phyloP scores from a whole-genome alignment of 345 rosid genomes.

The Lumnitzera littorea region DNA sequence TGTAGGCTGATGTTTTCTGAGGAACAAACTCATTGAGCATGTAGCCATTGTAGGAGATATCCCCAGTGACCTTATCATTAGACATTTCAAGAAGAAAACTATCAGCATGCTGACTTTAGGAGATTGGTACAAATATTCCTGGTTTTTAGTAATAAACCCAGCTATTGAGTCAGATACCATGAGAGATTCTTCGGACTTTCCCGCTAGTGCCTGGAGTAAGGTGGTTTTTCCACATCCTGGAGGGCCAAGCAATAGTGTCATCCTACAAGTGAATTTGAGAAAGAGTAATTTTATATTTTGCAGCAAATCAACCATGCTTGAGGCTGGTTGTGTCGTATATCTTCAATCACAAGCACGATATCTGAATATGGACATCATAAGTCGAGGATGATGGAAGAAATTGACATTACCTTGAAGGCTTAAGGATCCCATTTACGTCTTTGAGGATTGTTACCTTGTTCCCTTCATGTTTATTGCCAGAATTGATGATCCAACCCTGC shows the following conservation, averaged over 20 bases:
- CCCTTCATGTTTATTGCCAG: conserved; percentile 10
- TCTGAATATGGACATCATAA: neutral
- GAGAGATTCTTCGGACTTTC: conserved; percentile 28
- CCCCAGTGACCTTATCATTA: conserved; percentile 22
- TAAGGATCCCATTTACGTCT: conserved; percentile 37
- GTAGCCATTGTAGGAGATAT: conserved; percentile 27
- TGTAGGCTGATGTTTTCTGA: conserved; percentile 32
- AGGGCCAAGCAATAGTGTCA: conserved; percentile 46
- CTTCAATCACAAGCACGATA: neutral
- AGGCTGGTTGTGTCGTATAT: neutral
- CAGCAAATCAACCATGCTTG: neutral
- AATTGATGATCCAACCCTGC: conserved; percentile 11
- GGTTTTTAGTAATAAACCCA: too few relatives aligned
- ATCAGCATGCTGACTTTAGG: neutral
- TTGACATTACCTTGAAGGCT: conserved; percentile 38
- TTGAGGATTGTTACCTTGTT: conserved; percentile 24
- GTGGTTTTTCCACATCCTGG: conserved; percentile 51
- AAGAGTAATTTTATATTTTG: too few relatives aligned
- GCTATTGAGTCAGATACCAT: conserved; percentile 19
- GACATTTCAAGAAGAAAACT: neutral
- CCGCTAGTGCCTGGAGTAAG: conserved; percentile 38
- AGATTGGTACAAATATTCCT: neutral
- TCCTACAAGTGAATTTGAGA: conserved; percentile 12
- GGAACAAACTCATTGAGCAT: conserved; percentile 29
- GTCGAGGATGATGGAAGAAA: neutral